Percentiles rank a stretch among this genome's conserved stretches.
Conservation (phyloP, 164 flowering plant genomes). For the Vitis cinerea region DNA sequence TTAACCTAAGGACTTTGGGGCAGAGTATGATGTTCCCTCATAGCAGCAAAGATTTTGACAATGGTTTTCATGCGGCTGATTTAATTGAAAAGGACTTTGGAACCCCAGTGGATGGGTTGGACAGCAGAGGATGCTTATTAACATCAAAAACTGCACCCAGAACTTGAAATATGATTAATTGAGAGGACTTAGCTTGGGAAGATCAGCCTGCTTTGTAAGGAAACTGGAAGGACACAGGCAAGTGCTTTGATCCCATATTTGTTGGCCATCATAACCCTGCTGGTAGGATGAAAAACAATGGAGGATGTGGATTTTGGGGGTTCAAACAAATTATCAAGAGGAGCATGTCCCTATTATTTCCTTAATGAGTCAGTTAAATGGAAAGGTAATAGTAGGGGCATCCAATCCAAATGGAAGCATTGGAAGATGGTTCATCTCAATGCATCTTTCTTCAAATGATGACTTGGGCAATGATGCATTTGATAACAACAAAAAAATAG, state of each 20-base stretch:
- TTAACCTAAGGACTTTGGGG: slow-evolving; percentile 24
- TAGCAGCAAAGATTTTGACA: slow-evolving; percentile 21
- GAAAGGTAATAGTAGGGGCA: slow-evolving; percentile 84
- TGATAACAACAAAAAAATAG: slow-evolving; percentile 36
- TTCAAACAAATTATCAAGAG: slow-evolving; percentile 58
- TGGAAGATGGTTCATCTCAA: slow-evolving; percentile 61
- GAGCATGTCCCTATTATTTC: slow-evolving; percentile 83
- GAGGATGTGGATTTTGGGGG: slow-evolving; percentile 73
- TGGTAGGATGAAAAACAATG: slow-evolving; percentile 38
- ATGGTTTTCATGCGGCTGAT: slow-evolving; percentile 37
- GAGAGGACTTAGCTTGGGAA: slow-evolving; percentile 47
- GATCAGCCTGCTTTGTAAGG: slow-evolving; percentile 37
- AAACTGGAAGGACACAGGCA: slow-evolving; percentile 47
- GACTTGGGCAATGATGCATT: slow-evolving; percentile 27
- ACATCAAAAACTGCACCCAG: slow-evolving; percentile 30
- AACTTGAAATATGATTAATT: slow-evolving; percentile 27
- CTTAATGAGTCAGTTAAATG: slow-evolving; percentile 72
- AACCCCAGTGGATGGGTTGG: slow-evolving; percentile 21
- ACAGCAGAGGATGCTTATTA: slow-evolving; percentile 28
- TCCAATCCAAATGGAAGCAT: slow-evolving; percentile 61
- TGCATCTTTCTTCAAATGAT: slow-evolving; percentile 31
- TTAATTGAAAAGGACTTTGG: slow-evolving; percentile 27
- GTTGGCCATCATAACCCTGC: slow-evolving; percentile 33
- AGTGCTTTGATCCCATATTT: slow-evolving; percentile 38
- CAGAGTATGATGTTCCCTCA: slow-evolving; percentile 10